Percentiles rank a stretch among this genome's conserved stretches.
These are phyloP conservation scores for Podaxis pistillaris DNA, from an alignment of 768 basidiomycete species.

Conservation along the genomic window DNA sequence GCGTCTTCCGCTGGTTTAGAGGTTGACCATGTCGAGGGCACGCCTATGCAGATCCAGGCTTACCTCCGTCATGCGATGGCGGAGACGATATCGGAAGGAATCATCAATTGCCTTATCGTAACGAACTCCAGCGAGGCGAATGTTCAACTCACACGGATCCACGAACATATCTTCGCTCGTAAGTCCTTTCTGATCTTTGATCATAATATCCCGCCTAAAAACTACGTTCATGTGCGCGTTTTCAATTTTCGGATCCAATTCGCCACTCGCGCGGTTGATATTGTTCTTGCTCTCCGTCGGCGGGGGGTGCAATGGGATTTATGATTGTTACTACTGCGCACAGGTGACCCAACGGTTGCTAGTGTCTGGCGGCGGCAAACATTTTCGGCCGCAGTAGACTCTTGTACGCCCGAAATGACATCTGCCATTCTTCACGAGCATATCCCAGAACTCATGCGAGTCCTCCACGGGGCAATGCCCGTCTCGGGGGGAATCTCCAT, in stretches of 20 bases:
- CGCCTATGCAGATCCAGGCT: slow-evolving; percentile 74
- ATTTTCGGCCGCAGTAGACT: slow-evolving; percentile 82
- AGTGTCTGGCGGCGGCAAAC: slow-evolving; percentile 89
- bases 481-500: slow-evolving; percentile 51
- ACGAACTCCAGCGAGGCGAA: slow-evolving; percentile 87
- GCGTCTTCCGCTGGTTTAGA: slow-evolving; percentile 42
- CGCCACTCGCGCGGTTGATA: background rate
- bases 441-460: slow-evolving; percentile 59
- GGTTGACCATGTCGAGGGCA: slow-evolving; percentile 39
- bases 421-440: slow-evolving; percentile 67
- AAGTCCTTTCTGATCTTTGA: slow-evolving; percentile 28
- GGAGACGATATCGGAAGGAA: slow-evolving; percentile 71
- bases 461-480: slow-evolving; percentile 46
- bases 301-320: background rate
- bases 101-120: slow-evolving; percentile 84
- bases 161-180: slow-evolving; percentile 87
- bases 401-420: slow-evolving; percentile 70
- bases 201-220: background rate
- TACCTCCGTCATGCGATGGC: slow-evolving; percentile 80
- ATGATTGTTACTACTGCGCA: background rate
- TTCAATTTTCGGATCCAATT: background rate
- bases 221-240: background rate
- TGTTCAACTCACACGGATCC: slow-evolving; percentile 78
- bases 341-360: slow-evolving; percentile 87
- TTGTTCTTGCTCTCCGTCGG: background rate